Evolutionary conservation across 2,329 filamentous ascomycete genomes (phyloP).

Genomic region (Tolypocladium sp.): DNA sequence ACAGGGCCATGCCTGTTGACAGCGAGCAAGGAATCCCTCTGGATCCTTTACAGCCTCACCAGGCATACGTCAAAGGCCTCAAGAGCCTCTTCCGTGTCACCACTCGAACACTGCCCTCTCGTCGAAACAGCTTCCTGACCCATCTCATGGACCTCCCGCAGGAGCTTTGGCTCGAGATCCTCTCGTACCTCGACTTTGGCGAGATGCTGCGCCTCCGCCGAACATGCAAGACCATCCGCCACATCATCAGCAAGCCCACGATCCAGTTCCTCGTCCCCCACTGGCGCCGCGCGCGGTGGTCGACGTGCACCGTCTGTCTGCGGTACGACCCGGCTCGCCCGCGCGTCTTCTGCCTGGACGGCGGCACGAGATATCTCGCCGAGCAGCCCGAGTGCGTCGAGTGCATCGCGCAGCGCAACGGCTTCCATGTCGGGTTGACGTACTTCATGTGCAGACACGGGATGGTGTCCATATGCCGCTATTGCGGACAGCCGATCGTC

Average conservation of each 20-base stretch:
- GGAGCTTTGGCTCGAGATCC: constrained; percentile 31
- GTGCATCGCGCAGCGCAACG: constrained; percentile 24
- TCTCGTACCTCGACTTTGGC: constrained; percentile 30
- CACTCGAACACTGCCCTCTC: too few species aligned
- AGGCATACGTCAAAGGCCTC: too few species aligned
- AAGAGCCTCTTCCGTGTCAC: too few species aligned
- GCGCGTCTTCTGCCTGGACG: too few species aligned
- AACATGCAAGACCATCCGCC: constrained; percentile 27
- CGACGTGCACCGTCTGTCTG: too few species aligned
- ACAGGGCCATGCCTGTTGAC: too few species aligned
- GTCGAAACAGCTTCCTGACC: neutral
- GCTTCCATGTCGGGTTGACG: constrained; percentile 26
- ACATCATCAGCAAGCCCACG: constrained; percentile 17
- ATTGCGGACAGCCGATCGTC: constrained; percentile 28
- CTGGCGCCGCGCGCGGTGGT: constrained; percentile 17
- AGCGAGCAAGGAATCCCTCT: too few species aligned
- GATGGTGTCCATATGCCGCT: constrained; percentile 30
- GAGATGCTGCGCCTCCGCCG: constrained; percentile 32
- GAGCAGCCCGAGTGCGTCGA: constrained; percentile 22
- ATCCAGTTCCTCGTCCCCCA: constrained; percentile 1
- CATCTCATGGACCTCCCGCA: constrained; percentile 26
- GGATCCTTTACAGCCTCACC: too few species aligned
- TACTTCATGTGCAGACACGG: constrained; percentile 23
- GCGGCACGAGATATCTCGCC: too few species aligned
- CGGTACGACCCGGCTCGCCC: too few species aligned